Percentiles rank a stretch among this genome's conserved stretches.
phyloP scores from a whole-genome alignment of 139 green algal species.

The Trebouxia sp. region DNA sequence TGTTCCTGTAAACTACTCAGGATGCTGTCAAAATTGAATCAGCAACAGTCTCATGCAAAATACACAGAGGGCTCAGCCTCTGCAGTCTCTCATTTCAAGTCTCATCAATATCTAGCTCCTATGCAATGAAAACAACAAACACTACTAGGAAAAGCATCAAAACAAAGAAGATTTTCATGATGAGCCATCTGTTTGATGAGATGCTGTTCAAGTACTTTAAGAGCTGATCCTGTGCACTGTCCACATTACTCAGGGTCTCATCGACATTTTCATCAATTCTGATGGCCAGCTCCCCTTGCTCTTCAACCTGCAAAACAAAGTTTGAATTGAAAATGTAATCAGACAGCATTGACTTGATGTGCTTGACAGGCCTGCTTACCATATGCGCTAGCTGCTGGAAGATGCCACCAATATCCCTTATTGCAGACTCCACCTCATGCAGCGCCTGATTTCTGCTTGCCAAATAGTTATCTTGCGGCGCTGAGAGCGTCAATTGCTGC shows the following conservation, averaged over 20 bases:
- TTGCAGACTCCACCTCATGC: constrained; percentile 95
- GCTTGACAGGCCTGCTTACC: constrained; percentile 50
- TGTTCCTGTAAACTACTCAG: too few species aligned
- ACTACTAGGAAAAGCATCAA: constrained; percentile 79
- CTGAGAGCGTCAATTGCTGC: constrained; percentile 52
- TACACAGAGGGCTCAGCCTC: background rate
- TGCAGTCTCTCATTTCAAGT: too few species aligned
- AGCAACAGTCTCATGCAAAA: background rate
- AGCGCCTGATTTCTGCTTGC: constrained; percentile 75
- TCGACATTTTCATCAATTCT: constrained; percentile 98
- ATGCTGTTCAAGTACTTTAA: constrained; percentile 96
- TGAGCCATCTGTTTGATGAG: constrained; percentile 89
- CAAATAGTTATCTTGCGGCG: constrained; percentile 66
- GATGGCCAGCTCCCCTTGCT: constrained; percentile 91
- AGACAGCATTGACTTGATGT: background rate
- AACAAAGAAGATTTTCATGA: constrained; percentile 84
- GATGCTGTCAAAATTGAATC: background rate
- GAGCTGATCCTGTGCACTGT: constrained; percentile 90
- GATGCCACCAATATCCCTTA: constrained; percentile 96
- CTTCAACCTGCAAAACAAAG: constrained; percentile 43
- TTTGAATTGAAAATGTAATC: too few species aligned
- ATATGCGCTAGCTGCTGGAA: constrained; percentile 97
- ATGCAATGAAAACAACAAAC: constrained; percentile 88
- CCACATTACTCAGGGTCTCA: constrained; percentile 94
- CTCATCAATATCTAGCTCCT: background rate